A percentile compares a stretch with the other conserved stretches of the same genome.
These are phyloP conservation scores for Diaporthe capsici DNA, from an alignment of 2,329 filamentous ascomycete genomes.

Conservation along the genomic window DNA sequence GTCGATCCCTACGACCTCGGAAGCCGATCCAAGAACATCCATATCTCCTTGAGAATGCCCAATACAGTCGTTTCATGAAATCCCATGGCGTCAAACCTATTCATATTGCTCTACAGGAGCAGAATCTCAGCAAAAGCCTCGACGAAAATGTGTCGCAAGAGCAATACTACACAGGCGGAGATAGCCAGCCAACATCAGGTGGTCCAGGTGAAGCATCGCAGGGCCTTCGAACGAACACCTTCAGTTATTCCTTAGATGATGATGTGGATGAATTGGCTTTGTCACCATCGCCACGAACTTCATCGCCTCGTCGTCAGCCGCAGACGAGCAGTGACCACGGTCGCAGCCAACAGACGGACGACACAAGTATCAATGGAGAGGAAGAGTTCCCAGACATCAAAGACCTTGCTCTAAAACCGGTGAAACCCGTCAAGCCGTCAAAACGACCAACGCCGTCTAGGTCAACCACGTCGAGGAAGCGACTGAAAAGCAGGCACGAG, in stretches of 20 bases:
- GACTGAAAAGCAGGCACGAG: constrained; percentile 40
- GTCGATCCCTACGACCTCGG: constrained; percentile 67
- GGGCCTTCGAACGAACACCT: constrained; percentile 54
- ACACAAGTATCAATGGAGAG: constrained; percentile 50
- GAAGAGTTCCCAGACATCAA: constrained; percentile 51
- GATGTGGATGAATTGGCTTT: constrained; percentile 48
- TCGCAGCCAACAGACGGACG: constrained; percentile 49
- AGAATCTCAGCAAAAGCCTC: constrained; percentile 47
- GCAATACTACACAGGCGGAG: constrained; percentile 63
- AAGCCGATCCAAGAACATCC: constrained; percentile 74
- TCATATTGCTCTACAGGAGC: constrained; percentile 53
- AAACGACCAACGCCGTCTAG: constrained; percentile 45
- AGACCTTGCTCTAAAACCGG: constrained; percentile 42
- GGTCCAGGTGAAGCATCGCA: constrained; percentile 40
- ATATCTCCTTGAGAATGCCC: constrained; percentile 69
- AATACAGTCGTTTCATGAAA: constrained; percentile 67
- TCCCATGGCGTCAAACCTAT: constrained; percentile 69
- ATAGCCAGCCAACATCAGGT: constrained; percentile 60
- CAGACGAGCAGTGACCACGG: constrained; percentile 49
- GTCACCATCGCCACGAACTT: constrained; percentile 49
- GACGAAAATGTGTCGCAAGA: constrained; percentile 58
- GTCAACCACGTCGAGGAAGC: constrained; percentile 46
- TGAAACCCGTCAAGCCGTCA: constrained; percentile 37
- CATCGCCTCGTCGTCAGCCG: constrained; percentile 44
- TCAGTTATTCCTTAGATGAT: constrained; percentile 46